A percentile compares a stretch with the other conserved stretches of the same genome.
Evolutionary conservation across 257 asterid species (phyloP).

Genomic region (Rubia yunnanensis): DNA sequence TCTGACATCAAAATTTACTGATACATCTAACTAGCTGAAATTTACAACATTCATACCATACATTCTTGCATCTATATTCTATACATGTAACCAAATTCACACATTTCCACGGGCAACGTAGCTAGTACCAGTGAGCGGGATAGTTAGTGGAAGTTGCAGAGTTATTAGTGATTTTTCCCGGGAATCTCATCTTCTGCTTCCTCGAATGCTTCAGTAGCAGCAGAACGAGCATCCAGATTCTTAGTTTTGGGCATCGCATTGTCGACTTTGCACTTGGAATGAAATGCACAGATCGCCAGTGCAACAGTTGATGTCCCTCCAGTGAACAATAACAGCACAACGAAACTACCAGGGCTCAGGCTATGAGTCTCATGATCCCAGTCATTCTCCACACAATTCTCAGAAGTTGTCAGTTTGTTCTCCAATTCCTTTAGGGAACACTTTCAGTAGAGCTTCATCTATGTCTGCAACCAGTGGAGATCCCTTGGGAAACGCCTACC

Average conservation of each 20-base stretch:
- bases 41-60: neutral
- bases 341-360: slow-evolving; percentile 27
- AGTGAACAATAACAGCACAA: slow-evolving; percentile 22
- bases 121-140: too few species aligned
- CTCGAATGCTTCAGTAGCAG: neutral
- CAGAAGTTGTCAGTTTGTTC: slow-evolving; percentile 15
- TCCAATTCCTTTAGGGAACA: slow-evolving; percentile 24
- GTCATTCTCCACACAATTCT: slow-evolving; percentile 25
- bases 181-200: slow-evolving; percentile 2
- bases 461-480: slow-evolving; percentile 28
- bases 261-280: slow-evolving; percentile 2
- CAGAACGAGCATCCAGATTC: neutral
- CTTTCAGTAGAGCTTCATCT: slow-evolving; percentile 24
- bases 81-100: slow-evolving; percentile 1
- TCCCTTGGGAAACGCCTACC: slow-evolving; percentile 36
- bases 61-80: neutral
- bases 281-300: slow-evolving; percentile 17
- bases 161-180: slow-evolving; percentile 1
- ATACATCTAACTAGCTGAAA: neutral
- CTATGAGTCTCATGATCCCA: slow-evolving; percentile 18
- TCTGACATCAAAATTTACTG: neutral
- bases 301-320: slow-evolving; percentile 28
- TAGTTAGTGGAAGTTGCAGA: neutral
- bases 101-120: neutral
- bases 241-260: neutral